phyloP scores from a whole-genome alignment of 371 early-diverging fungal genomes.

The Lichtheimia hyalospora region DNA sequence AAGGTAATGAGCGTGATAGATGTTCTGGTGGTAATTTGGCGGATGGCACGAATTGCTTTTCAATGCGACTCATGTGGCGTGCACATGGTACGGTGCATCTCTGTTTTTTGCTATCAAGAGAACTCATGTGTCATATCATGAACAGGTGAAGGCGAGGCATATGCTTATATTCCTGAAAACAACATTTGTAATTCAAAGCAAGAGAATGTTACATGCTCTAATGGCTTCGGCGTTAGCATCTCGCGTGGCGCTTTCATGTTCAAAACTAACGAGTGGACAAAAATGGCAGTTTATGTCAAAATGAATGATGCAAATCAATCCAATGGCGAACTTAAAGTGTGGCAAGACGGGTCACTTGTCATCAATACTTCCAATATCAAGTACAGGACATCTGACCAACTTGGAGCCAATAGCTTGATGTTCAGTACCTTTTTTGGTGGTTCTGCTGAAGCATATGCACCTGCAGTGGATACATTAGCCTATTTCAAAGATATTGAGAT shows the following conservation, averaged over 20 bases:
- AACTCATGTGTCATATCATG: not conserved
- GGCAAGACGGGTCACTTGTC: constrained; percentile 39
- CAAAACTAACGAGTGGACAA: constrained; percentile 36
- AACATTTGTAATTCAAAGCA: constrained; percentile 26
- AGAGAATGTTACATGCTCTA: constrained; percentile 33
- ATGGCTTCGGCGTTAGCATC: constrained; percentile 49
- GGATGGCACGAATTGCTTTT: constrained; percentile 42
- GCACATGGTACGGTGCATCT: constrained; percentile 27
- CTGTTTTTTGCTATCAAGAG: too few species aligned
- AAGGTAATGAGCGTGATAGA: constrained; percentile 33
- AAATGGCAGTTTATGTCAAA: constrained; percentile 43
- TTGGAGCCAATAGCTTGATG: constrained; percentile 39
- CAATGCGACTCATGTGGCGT: constrained; percentile 55
- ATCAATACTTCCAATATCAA: constrained; percentile 30
- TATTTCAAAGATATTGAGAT: constrained; percentile 47
- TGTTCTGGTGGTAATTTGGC: constrained; percentile 53
- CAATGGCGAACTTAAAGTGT: constrained; percentile 45
- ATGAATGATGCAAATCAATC: constrained; percentile 37
- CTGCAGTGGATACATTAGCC: constrained; percentile 34
- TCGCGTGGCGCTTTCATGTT: constrained; percentile 49
- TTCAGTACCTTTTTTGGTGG: constrained; percentile 61
- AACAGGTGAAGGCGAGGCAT: constrained; percentile 36
- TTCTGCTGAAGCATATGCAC: constrained; percentile 34
- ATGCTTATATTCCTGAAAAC: constrained; percentile 48
- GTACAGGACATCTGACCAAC: constrained; percentile 35